Base-by-base conservation (phyloP, 163 green algal species). In the Chloromonas sp. region DNA sequence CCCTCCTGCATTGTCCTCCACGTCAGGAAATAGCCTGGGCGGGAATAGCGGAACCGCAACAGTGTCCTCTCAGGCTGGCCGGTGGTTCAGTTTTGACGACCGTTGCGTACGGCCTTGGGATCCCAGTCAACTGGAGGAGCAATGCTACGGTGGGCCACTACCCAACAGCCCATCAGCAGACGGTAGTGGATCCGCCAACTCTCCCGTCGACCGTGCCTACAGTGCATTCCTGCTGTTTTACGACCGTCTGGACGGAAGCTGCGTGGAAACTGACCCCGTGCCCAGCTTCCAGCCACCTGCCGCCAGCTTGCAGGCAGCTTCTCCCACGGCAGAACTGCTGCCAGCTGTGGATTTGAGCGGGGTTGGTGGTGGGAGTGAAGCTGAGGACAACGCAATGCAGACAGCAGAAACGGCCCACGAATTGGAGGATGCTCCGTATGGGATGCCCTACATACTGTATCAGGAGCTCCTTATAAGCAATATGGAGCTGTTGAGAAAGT, bases 191-290 rank as follows among this genome's bases (percentile, higher is more conserved):
- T 60, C 77, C 36, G 71, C 11, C n/a, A n/a, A 57, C 0, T 57
- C 84, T 14, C 78, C 80, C 57, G 79, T 80, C n/a, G 89, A 92
- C 61, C 86, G 93, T 0, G 91, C 95, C 3, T 95, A 98, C 92
- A 95, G 88, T 70, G 96, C 96, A 11, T 98, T 98, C 93, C 98
- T 99, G 92, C 94, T 99, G 3, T 95, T 99, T 60, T 99, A 98
- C 84, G 96, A 99, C 89, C 91, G 92, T 58, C 76, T 83, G 2
- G 66, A 74, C 66, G 66, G 11, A 5, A 15, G 66, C 66, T 15
- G 11, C 66, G 5, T 74, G 5, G 66, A 74, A 74, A 11, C 11
- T 11, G 66, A 74, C 66, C 66, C 66, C 5, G 66, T 74, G 66
- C 66, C 66, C 11, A 74, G 66, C 66, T 74, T 74, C 66, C 66